A percentile compares a stretch with the other conserved stretches of the same genome.
These are phyloP conservation scores for Alternaria triticimaculans DNA, from an alignment of 2,329 filamentous ascomycete species.

Conservation along the genomic window DNA sequence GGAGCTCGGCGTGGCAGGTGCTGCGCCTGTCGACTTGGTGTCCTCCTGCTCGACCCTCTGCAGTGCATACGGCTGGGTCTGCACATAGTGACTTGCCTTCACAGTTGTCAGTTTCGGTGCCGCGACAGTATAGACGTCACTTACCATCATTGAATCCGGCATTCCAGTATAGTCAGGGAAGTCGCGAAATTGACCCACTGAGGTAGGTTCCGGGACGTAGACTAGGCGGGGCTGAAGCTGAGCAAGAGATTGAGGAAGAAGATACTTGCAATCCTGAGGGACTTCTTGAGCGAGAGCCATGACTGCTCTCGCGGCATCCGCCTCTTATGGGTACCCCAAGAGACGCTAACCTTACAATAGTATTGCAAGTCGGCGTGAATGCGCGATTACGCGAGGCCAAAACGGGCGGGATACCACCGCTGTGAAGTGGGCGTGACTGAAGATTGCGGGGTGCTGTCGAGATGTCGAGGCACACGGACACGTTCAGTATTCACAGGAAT, in stretches of 20 bases:
- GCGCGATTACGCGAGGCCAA: background rate
- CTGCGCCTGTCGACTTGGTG: background rate
- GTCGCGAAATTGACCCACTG: background rate
- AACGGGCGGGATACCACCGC: background rate
- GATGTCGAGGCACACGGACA: constrained; percentile 11
- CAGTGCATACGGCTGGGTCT: constrained; percentile 12
- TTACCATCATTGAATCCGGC: constrained; percentile 25
- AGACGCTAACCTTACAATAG: constrained; percentile 14
- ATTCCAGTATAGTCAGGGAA: constrained; percentile 12
- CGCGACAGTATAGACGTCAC: background rate
- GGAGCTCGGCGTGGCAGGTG: background rate
- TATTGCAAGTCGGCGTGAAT: constrained; percentile 17
- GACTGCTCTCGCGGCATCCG: constrained; percentile 2
- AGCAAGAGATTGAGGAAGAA: constrained; percentile 1
- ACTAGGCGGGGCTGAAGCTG: constrained; percentile 5
- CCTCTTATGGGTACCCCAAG: constrained; percentile 9
- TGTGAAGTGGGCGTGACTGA: constrained; percentile 27
- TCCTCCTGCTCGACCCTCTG: constrained; percentile 10
- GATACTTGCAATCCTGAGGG: constrained; percentile 4
- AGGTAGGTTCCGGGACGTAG: constrained; percentile 3
- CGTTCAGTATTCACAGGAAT: constrained; percentile 26
- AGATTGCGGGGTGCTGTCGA: constrained; percentile 14
- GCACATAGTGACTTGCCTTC: constrained; percentile 17
- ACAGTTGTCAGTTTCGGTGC: constrained; percentile 4
- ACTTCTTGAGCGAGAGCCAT: constrained; percentile 25